Evolutionary conservation across 2,329 filamentous ascomycete species (phyloP), one percentile per base, ranked within the genome.

Genomic region (Daldinia sp.): DNA sequence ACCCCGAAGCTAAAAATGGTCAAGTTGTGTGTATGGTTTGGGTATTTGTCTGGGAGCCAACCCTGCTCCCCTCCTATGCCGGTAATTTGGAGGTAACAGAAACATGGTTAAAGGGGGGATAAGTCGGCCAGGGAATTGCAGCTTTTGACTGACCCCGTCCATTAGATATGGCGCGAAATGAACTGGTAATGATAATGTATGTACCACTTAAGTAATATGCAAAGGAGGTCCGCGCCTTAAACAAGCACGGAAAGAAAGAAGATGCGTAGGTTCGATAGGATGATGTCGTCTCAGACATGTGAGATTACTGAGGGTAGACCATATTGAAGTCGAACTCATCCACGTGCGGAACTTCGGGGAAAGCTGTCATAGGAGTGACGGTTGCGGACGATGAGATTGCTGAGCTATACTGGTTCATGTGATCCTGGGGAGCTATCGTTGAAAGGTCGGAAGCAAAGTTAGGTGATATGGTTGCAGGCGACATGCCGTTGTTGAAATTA

Each of bases 321-420:
- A 70, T 71, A 17, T 59, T 69, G 56, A 71, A 73, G 29, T 68
- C 64, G 25, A 73, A 58, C 3, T 74, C 69, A 7, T 71, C 72
- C 45, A 72, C 61, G 15, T 68, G 66, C 25, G 70, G 63, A 7
- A 53, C 37, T 19, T 71, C 70, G 27, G 68, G 69, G 48, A 70
- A 75, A 11, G 65, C 67, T 3, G 69, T 71, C 50, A 70, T 58
- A 5, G 73, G 70, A 0, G 72, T 72, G 51, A 74, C 60, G 17
- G 72, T 72, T 15, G 72, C 68, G 3, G 71, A 71, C 13, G 72
- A 70, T 7, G 73, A 74, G 15, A 73, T 55, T 4, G 72, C 63
- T 9, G 72, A 72, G 45, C 67, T 67, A 57, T 70, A 68, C 7
- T 71, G 70, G 37, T 67, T 67, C 61, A 73, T 67, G 5, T 69